Percentiles rank a stretch among this genome's conserved stretches.
These are phyloP conservation scores for Prunus yedoensis DNA, from an alignment of 331 rosid genomes.

Conservation along the genomic window DNA sequence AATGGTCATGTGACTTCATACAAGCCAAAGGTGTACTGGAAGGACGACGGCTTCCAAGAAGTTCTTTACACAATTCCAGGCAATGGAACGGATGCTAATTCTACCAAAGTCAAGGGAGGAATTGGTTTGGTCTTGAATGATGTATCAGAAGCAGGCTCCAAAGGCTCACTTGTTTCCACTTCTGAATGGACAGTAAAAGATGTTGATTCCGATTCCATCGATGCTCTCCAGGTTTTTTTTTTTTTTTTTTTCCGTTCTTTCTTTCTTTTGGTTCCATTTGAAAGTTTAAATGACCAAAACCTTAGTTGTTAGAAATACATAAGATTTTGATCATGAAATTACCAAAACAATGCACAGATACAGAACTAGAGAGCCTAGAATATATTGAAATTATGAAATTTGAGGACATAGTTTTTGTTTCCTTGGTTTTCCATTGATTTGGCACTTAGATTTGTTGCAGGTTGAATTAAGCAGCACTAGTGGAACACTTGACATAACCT, in stretches of 20 bases:
- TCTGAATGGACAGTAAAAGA: slow-evolving; percentile 75
- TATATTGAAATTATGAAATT: no score
- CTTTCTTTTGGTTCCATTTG: neutral
- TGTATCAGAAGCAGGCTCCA: slow-evolving; percentile 44
- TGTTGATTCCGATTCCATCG: slow-evolving; percentile 82
- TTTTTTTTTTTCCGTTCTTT: no score
- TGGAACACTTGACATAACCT: slow-evolving; percentile 58
- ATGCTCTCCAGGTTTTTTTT: slow-evolving; percentile 75
- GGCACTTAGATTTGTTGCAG: slow-evolving; percentile 22
- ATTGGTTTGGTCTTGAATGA: slow-evolving; percentile 76
- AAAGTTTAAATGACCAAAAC: no score
- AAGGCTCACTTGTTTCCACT: slow-evolving; percentile 38
- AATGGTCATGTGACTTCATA: slow-evolving; percentile 88
- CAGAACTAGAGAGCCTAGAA: no score
- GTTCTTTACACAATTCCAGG: slow-evolving; percentile 68
- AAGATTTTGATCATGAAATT: no score
- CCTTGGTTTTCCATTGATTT: neutral
- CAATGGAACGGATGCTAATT: slow-evolving; percentile 29
- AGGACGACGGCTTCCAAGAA: slow-evolving; percentile 83
- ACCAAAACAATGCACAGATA: no score
- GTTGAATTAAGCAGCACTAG: slow-evolving; percentile 48
- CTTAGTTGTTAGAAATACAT: no score
- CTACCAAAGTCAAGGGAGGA: slow-evolving; percentile 57
- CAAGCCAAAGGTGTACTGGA: slow-evolving; percentile 85
- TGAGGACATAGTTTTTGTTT: no score